Conservation (phyloP, 2,329 filamentous ascomycete species). For the Cladophialophora exuberans region DNA sequence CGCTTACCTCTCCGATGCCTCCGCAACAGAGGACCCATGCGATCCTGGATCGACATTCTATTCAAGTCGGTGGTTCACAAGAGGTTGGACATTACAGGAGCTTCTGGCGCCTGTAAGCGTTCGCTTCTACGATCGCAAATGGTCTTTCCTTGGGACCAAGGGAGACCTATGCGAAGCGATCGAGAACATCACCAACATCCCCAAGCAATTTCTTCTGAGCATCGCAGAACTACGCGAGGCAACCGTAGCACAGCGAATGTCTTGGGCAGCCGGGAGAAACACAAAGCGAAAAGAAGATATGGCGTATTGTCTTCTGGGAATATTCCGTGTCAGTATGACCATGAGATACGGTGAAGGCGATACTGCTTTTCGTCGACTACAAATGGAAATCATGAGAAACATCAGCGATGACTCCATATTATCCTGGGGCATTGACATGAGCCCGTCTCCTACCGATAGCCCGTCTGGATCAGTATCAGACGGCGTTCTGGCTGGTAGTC, state of each 20-base stretch:
- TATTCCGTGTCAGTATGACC: not conserved
- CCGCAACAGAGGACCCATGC: no score
- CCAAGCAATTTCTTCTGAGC: not conserved
- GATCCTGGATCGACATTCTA: no score
- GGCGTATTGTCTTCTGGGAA: conserved; percentile 1
- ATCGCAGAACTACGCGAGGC: not conserved
- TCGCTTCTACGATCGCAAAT: no score
- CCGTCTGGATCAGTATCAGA: not conserved
- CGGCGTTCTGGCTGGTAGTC: not conserved
- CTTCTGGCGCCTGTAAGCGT: no score
- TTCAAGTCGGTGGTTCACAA: no score
- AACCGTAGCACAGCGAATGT: not conserved
- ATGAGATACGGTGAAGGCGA: not conserved
- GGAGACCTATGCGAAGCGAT: no score
- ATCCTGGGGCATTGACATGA: not conserved
- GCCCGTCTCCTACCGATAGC: not conserved
- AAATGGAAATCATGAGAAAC: not conserved
- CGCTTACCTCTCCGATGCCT: no score
- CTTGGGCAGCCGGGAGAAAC: not conserved
- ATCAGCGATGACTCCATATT: not conserved
- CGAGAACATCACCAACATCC: not conserved
- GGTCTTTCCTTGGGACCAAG: no score
- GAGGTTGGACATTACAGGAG: no score
- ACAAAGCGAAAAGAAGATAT: not conserved
- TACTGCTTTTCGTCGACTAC: not conserved